Evolutionary conservation across 306 rosid species (phyloP).

Genomic region (Cajanus cajan): DNA sequence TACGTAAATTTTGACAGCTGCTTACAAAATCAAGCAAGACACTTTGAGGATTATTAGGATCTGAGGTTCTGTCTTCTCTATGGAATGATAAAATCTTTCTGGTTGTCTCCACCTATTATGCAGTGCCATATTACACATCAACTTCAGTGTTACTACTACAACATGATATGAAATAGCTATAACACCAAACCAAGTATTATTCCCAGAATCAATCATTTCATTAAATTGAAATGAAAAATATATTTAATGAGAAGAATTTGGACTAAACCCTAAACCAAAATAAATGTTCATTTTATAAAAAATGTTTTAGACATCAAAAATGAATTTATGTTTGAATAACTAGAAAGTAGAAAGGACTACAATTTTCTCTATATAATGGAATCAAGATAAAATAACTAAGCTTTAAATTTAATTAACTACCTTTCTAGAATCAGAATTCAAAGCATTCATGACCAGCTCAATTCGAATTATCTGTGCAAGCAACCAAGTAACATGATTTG

Average conservation of each 20-base stretch:
- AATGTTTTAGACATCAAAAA: constrained; percentile 13
- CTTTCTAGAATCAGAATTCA: constrained; percentile 93
- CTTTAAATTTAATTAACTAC: constrained; percentile 44
- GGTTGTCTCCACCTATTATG: constrained; percentile 84
- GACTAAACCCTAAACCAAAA: neutral
- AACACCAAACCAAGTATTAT: constrained; percentile 27
- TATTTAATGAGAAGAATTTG: constrained; percentile 19
- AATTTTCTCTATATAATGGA: neutral
- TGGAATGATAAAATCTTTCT: constrained; percentile 89
- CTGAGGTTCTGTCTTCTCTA: constrained; percentile 86
- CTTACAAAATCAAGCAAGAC: constrained; percentile 91
- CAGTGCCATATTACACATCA: constrained; percentile 31
- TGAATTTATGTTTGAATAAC: constrained; percentile 3
- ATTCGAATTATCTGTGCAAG: constrained; percentile 88
- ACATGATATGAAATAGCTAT: neutral
- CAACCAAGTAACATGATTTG: constrained; percentile 96
- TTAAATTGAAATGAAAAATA: constrained; percentile 12
- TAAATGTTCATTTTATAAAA: constrained; percentile 5
- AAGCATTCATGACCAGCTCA: constrained; percentile 90
- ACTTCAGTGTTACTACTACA: neutral
- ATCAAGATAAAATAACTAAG: constrained; percentile 18
- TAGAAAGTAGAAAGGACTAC: constrained; percentile 12
- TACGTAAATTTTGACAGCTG: constrained; percentile 97
- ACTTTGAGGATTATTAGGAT: constrained; percentile 87
- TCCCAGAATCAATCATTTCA: constrained; percentile 7